A percentile compares a stretch with the other conserved stretches of the same genome.
phyloP scores from a whole-genome alignment of 140 eudicot species.

The Oenanthe javanica region DNA sequence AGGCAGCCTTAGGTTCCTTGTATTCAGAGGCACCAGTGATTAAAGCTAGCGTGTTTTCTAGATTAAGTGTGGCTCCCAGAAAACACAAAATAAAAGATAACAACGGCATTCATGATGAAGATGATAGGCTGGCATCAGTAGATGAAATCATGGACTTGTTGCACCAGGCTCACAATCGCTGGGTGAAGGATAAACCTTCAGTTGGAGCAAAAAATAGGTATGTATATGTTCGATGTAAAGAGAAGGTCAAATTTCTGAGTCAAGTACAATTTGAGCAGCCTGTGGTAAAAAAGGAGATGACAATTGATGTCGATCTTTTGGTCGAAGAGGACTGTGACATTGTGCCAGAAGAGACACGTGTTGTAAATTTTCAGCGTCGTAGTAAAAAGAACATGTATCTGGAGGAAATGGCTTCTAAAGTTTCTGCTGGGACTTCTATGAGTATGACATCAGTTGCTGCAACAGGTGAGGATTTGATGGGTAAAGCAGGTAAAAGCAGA shows the following conservation, averaged over 20 bases:
- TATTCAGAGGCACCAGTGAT: constrained; percentile 7
- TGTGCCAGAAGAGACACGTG: constrained; percentile 34
- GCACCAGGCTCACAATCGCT: constrained; percentile 22
- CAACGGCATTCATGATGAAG: constrained; percentile 2
- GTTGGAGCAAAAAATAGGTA: background rate
- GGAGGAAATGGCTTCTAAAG: constrained; percentile 14
- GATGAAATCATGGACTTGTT: constrained; percentile 41
- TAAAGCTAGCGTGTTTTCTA: constrained; percentile 54
- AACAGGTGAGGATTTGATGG: constrained; percentile 12
- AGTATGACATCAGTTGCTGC: constrained; percentile 10
- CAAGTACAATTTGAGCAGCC: constrained; percentile 18
- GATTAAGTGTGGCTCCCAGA: constrained; percentile 24
- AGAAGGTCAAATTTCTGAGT: background rate
- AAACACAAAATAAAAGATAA: constrained; percentile 16
- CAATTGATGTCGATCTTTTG: constrained; percentile 16
- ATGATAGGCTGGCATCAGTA: constrained; percentile 16
- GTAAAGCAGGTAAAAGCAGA: constrained; percentile 30
- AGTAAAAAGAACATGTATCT: constrained; percentile 29
- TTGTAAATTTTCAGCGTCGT: constrained; percentile 51
- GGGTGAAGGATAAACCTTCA: constrained; percentile 9
- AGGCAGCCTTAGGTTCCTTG: constrained; percentile 3
- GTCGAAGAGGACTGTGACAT: constrained; percentile 18
- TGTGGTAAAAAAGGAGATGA: constrained; percentile 3
- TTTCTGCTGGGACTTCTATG: background rate
- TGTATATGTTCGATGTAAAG: constrained; percentile 4